Conservation (phyloP, 164 flowering plant species). For the Kingdonia uniflora region DNA sequence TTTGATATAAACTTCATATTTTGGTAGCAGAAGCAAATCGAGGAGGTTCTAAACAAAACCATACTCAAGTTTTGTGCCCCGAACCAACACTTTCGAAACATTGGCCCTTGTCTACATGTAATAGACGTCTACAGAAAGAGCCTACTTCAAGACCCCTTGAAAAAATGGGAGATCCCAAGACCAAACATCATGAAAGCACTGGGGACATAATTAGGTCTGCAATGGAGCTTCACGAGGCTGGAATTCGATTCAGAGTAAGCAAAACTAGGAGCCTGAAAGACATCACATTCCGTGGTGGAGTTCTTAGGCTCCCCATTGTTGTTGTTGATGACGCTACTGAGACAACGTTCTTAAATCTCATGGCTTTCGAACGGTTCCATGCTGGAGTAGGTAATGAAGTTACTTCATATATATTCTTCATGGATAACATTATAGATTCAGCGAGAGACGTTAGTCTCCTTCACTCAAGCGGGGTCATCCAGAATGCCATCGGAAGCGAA, state of each 20-base stretch:
- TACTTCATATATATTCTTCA: conserved; percentile 11
- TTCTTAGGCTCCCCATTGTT: conserved; percentile 8
- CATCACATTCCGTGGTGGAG: conserved; percentile 4
- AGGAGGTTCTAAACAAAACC: too few species aligned
- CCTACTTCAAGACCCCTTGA: conserved; percentile 2
- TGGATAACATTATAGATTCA: conserved; percentile 12
- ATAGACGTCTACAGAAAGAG: conserved; percentile 13
- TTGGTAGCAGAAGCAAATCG: too few species aligned
- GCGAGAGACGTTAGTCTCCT: conserved; percentile 10
- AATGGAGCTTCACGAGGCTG: conserved; percentile 5
- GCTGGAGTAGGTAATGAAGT: not conserved
- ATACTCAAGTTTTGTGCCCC: too few species aligned
- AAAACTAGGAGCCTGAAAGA: not conserved
- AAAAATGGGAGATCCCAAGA: too few species aligned
- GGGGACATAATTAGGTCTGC: not conserved
- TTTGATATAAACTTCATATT: too few species aligned
- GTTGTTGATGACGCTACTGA: conserved; percentile 6
- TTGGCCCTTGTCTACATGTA: conserved; percentile 7
- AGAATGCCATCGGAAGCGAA: conserved; percentile 6
- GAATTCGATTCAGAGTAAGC: conserved; percentile 4
- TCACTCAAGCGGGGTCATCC: conserved; percentile 1
- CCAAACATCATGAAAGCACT: not conserved
- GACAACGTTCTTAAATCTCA: conserved; percentile 9
- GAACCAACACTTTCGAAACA: not conserved
- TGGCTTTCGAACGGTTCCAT: conserved; percentile 10